Base-by-base conservation (phyloP, 768 basidiomycete genomes). In the Leccinellum luteum region DNA sequence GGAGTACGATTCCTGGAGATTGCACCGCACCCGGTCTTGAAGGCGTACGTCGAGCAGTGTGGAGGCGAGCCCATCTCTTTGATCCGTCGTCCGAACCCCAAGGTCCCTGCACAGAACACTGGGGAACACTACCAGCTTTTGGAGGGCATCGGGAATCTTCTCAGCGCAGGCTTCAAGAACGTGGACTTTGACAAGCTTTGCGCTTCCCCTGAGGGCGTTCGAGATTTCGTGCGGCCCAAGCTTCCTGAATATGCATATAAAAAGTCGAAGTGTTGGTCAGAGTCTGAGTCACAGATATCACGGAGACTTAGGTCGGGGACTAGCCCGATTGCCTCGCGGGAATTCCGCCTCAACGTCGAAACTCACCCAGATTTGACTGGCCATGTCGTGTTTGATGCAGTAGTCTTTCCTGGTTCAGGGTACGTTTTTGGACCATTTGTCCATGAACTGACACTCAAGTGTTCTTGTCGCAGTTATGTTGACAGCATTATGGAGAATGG, bases 351-450 rank as follows among this genome's bases (percentile, higher is more conserved):
- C 32, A 80, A 55, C 48, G 66, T 57, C 6, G 66, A 71, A 23
- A 57, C 62, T 31, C 72, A 73, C 45, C 67, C 79, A 0, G 69
- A 70, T 21, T 62, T 81, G 10, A 74, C 76, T 0, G 72, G 79
- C 35, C 80, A 81, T 60, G 61, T 79, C 14, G 76, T 81, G 35
- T 71, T 73, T 25, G 75, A 75, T 2, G 77, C 79, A 25, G 70
- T 77, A 0, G 78, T 80, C 23, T 75, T 79, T 73, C 78, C 80
- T 9, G 79, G 77, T 17, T 73, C 79, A 19, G 80, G 78, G 19
- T 81, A 64, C 48, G 60, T 77, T 2, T 14, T 32, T 32, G 69
- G 72, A 55, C 25, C 8, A 8, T 21, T 30, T 54, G 3, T 28
- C 50, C 31, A 19, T 1, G 6, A 41, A 30, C 54, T 45, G 6